phyloP scores from a whole-genome alignment of 768 basidiomycete species.

The Hortiboletus campestris region DNA sequence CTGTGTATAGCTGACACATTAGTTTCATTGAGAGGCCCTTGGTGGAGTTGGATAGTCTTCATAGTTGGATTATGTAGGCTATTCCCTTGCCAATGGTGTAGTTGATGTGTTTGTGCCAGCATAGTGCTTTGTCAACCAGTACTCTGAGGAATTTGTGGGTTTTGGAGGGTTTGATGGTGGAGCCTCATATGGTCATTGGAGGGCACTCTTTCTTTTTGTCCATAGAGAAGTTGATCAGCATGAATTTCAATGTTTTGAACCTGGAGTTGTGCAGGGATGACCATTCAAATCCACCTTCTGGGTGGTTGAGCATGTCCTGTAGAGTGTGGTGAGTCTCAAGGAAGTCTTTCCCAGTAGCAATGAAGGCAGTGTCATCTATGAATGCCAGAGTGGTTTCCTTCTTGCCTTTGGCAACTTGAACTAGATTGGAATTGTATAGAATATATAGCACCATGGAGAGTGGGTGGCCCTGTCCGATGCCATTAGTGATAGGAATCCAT shows the following conservation, averaged over 20 bases:
- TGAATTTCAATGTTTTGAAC: constrained; percentile 21
- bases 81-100: not conserved
- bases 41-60: no score
- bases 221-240: constrained; percentile 12
- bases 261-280: constrained; percentile 18
- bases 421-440: constrained; percentile 37
- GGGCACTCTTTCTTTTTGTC: not conserved
- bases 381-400: constrained; percentile 26
- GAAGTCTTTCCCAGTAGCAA: constrained; percentile 23
- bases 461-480: constrained; percentile 36
- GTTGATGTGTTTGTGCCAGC: not conserved
- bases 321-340: constrained; percentile 21
- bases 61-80: not conserved
- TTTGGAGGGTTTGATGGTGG: not conserved
- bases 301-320: constrained; percentile 23
- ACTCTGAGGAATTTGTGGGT: not conserved
- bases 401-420: no score
- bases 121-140: not conserved
- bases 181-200: not conserved
- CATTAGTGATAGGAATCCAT: constrained; percentile 13
- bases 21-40: not conserved
- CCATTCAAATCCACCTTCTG: constrained; percentile 19
- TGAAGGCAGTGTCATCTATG: constrained; percentile 29
- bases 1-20: not conserved
- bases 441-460: constrained; percentile 30